Evolutionary conservation across 768 basidiomycete genomes (phyloP), one percentile per base, ranked within the genome.

Genomic region (Cystofilobasidium ferigula): DNA sequence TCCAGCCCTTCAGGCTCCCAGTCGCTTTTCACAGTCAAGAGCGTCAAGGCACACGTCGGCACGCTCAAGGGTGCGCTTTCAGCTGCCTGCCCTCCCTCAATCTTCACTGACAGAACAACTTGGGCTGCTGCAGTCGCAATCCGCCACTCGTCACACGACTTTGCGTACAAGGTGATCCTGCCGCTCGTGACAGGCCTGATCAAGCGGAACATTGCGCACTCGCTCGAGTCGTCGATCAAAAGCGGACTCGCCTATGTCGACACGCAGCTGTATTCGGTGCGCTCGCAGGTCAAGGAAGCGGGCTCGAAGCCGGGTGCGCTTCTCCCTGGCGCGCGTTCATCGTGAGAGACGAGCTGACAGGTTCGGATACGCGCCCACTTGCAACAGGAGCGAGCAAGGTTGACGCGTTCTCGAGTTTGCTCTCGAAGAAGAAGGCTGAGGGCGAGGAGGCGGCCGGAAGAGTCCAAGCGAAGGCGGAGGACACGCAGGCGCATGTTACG

Each of bases 51-150:
- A 3, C 28, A 54, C 28, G 51, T 54, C 51, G 51, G 51, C 30
- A 54, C 51, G 28, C 51, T 54, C 51, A 54, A 54, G 51, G n/a
- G 10, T 32, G 51, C 51, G n/a, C n/a, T n/a, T n/a, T n/a, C n/a
- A n/a, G n/a, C n/a, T n/a, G n/a, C n/a, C n/a, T n/a, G n/a, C n/a
- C n/a, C n/a, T n/a, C n/a, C n/a, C n/a, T n/a, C n/a, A n/a, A n/a
- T n/a, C n/a, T n/a, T n/a, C n/a, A n/a, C n/a, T n/a, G n/a, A n/a
- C n/a, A n/a, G n/a, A n/a, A n/a, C n/a, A n/a, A n/a, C n/a, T n/a
- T n/a, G n/a, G n/a, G n/a, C n/a, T n/a, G n/a, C n/a, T n/a, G n/a
- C n/a, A n/a, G n/a, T n/a, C n/a, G n/a, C n/a, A 6, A 54, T 32
- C 13, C 51, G 51, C 6, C 28, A 54, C 5, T 30, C 30, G 51